Evolutionary conservation across 2,329 filamentous ascomycete species (phyloP).

Genomic region (Trichoderma sp.): DNA sequence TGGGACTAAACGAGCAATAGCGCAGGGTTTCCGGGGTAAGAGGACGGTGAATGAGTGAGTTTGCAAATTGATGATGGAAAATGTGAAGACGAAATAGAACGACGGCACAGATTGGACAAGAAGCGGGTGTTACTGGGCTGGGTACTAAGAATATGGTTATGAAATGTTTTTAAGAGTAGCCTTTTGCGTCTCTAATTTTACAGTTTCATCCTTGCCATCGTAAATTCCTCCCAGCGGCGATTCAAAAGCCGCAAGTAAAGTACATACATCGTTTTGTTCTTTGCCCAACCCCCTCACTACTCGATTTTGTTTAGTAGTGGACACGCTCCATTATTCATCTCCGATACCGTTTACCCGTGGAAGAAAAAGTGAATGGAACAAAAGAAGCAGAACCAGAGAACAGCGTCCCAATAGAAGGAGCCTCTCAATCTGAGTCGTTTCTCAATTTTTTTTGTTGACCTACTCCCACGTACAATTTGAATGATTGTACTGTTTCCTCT

Average conservation of each 20-base stretch:
- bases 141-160: background rate
- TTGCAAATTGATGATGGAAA: background rate
- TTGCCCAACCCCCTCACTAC: background rate
- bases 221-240: background rate
- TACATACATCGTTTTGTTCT: conserved; percentile 3
- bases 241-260: background rate
- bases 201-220: background rate
- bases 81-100: background rate
- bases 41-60: background rate
- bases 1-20: background rate
- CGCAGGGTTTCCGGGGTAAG: background rate
- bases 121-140: background rate
- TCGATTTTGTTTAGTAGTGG: background rate
- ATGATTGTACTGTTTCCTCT: background rate
- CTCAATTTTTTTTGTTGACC: background rate
- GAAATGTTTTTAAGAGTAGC: background rate
- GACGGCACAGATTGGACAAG: background rate
- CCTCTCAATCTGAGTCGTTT: background rate
- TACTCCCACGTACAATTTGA: background rate
- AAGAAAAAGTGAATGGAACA: background rate
- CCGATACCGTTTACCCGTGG: background rate
- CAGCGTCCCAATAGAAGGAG: background rate
- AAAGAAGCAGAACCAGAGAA: background rate
- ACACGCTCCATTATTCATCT: conserved; percentile 8
- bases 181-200: background rate